Conservation (phyloP, 192 early-diverging fungal species). For the Backusella tuberculispora region DNA sequence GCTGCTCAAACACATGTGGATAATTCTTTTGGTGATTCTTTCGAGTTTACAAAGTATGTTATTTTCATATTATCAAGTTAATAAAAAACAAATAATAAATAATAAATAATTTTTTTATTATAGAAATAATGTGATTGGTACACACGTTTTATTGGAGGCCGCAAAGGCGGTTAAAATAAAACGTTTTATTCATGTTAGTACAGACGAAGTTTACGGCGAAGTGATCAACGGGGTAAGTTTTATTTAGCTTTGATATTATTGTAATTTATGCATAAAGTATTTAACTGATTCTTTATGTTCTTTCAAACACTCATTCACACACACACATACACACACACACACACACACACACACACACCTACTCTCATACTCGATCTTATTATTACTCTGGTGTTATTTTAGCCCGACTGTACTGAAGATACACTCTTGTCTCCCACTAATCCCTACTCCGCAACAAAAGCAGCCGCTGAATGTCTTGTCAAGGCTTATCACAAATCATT, state of each 20-base stretch:
- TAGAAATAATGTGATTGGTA: slow-evolving; percentile 78
- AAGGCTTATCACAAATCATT: slow-evolving; percentile 80
- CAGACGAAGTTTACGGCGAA: slow-evolving; percentile 87
- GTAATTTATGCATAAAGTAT: not conserved
- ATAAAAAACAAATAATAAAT: not conserved
- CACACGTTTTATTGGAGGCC: slow-evolving; percentile 79
- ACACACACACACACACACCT: too few species aligned
- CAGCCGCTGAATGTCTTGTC: slow-evolving; percentile 79
- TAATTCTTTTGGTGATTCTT: slow-evolving; percentile 84
- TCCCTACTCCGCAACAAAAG: slow-evolving; percentile 87
- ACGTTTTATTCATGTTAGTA: slow-evolving; percentile 77
- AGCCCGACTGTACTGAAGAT: slow-evolving; percentile 70
- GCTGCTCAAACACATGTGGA: slow-evolving; percentile 86
- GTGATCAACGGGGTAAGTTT: slow-evolving; percentile 53
- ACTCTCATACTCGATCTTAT: not conserved
- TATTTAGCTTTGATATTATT: not conserved
- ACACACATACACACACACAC: too few species aligned
- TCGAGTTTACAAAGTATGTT: slow-evolving; percentile 69
- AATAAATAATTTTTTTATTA: not conserved
- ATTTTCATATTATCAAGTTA: not conserved
- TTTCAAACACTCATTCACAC: not conserved
- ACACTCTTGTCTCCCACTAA: slow-evolving; percentile 71
- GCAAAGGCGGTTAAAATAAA: slow-evolving; percentile 55
- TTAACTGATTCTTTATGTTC: not conserved
- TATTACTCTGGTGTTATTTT: not conserved